Base-by-base conservation (phyloP, 2,329 filamentous ascomycete species). In the Aspergillus sp. region DNA sequence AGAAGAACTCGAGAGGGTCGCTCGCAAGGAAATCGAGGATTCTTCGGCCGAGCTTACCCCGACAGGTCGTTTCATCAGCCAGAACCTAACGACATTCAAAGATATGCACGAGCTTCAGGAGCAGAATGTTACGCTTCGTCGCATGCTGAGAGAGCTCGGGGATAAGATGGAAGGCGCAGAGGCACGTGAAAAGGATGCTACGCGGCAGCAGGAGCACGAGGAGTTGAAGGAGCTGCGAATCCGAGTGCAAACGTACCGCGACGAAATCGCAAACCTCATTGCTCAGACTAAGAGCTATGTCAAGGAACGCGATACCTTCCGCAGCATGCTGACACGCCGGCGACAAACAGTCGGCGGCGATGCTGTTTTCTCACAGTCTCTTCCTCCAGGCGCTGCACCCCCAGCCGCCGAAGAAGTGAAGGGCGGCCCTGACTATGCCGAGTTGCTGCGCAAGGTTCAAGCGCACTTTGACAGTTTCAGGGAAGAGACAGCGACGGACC, bases 291-390 rank as follows among this genome's bases (percentile, higher is more conserved):
- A 96, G 78, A 96, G 91, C 73, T 96, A 96, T 73, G 91, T 95
- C 71, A 91, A 92, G 67, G 95, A 99, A 77, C 88, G 95, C 61
- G 93, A 99, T 71, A 97, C 97, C 86, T 98, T 97, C 87, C 88
- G 93, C 21, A 91, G 93, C 52, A 93, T 98, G 80, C 84, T 97
- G 31, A 90, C 93, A 64, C 90, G 95, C 61, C 83, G 87, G 57
- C 85, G 86, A 17, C 84, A 86, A 74, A 87, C 77, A 72, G 81
- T 69, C 68, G 83, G 70, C 70, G 84, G 71, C 43, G 82, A 84
- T 15, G 87, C 87, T 1, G 81, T 87, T 50, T 87, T 96, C 69
- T 90, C 89, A 1, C 86, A 88, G 65, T 90, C 90, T 17, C 77
- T 89, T 33, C 85, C 88, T 58, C 82, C 84, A 40, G 78, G 78